phyloP scores from a whole-genome alignment of 176 grass and related monocot genomes.

The Typha latifolia region DNA sequence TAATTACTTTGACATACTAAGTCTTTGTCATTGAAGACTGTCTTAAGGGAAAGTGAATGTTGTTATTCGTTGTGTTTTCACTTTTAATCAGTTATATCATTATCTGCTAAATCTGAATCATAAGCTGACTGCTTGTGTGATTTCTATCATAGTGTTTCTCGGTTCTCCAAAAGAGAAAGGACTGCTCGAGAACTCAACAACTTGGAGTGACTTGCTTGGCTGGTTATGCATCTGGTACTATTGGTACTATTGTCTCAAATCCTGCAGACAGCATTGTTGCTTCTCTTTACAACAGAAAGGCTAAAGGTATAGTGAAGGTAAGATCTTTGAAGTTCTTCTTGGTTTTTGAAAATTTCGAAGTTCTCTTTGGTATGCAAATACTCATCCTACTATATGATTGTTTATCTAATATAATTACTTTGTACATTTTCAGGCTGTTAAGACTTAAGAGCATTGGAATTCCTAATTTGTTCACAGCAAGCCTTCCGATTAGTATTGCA shows the following conservation, averaged over 20 bases:
- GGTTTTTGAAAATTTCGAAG: background rate
- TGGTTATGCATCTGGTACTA: slow-evolving; percentile 73
- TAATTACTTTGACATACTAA: background rate
- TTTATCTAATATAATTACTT: slow-evolving; percentile 9
- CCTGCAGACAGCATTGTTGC: slow-evolving; percentile 91
- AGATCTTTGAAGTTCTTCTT: slow-evolving; percentile 13
- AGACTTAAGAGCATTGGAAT: slow-evolving; percentile 75
- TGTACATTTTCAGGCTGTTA: slow-evolving; percentile 46
- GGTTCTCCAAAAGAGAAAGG: slow-evolving; percentile 70
- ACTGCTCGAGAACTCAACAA: slow-evolving; percentile 76
- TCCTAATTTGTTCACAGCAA: slow-evolving; percentile 75
- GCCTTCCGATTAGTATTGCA: slow-evolving; percentile 65
- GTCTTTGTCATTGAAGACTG: background rate
- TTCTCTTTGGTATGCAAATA: background rate
- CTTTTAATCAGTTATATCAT: background rate
- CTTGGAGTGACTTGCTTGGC: slow-evolving; percentile 85
- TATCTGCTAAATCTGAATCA: background rate
- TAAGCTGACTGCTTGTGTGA: slow-evolving; percentile 25
- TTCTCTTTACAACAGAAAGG: slow-evolving; percentile 85
- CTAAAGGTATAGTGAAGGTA: slow-evolving; percentile 64
- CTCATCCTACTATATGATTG: background rate
- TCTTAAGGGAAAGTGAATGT: background rate
- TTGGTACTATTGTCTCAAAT: slow-evolving; percentile 88
- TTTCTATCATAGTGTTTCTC: slow-evolving; percentile 98
- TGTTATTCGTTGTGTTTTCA: background rate